Evolutionary conservation across 108 stramenopile species (phyloP).

Genomic region (Skeletonema menzelii): DNA sequence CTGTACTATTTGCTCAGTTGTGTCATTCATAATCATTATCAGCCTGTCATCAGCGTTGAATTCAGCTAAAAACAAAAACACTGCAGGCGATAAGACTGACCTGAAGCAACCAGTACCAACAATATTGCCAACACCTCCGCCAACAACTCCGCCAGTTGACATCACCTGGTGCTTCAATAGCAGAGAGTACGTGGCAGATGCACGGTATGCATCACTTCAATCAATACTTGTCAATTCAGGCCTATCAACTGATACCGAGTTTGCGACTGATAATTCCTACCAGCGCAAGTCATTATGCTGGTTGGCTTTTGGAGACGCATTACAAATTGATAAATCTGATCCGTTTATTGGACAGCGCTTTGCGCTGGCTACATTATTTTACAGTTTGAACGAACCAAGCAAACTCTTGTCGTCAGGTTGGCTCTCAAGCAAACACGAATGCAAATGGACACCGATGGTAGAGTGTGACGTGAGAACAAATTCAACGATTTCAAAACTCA

Average conservation of each 20-base stretch:
- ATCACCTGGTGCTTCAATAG: conserved; percentile 26
- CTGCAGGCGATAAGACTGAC: not conserved
- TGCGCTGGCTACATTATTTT: conserved; percentile 31
- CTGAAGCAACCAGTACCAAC: conserved; percentile 6
- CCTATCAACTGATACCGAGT: conserved; percentile 20
- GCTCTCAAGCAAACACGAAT: conserved; percentile 36
- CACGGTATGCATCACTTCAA: conserved; percentile 22
- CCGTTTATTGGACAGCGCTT: conserved; percentile 36
- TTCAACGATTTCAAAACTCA: conserved; percentile 14
- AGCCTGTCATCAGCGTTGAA: conserved; percentile 22
- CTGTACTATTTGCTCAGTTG: conserved; percentile 14
- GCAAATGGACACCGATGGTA: conserved; percentile 28
- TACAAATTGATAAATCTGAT: conserved; percentile 17
- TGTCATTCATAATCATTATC: conserved; percentile 28
- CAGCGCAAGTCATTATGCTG: conserved; percentile 46
- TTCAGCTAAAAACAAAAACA: conserved; percentile 18
- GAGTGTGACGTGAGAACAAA: conserved; percentile 37
- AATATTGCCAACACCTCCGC: conserved; percentile 13
- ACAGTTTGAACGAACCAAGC: conserved; percentile 28
- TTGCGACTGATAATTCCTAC: conserved; percentile 24
- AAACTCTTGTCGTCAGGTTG: conserved; percentile 18
- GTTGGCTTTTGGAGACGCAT: conserved; percentile 37
- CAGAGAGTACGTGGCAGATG: conserved; percentile 1
- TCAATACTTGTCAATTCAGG: conserved; percentile 28
- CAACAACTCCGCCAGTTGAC: conserved; percentile 20